Base-by-base conservation (phyloP, 495 filamentous ascomycete species). In the Trichoderma orchidacearum region DNA sequence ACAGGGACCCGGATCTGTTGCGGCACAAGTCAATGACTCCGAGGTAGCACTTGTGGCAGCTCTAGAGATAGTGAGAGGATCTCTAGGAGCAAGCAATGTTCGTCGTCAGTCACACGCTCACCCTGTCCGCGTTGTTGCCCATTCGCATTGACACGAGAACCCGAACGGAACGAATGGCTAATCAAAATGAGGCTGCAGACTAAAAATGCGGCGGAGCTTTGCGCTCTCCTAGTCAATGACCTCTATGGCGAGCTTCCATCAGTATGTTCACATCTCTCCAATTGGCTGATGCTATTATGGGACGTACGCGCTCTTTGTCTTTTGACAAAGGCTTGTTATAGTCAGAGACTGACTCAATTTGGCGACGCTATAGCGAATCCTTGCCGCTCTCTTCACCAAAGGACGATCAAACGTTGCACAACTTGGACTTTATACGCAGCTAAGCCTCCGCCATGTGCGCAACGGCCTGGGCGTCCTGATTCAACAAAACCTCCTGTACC, bases 161-260 rank as follows among this genome's bases (percentile, higher is more conserved):
- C 30, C 56, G 61, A 23, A 60, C 51, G 8, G 23, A 38, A 36
- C 31, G 3, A 38, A 27, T n/a, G 15, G 11, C 29, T 56, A 55
- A 59, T 64, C 23, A 64, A 36, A 18, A 54, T 35, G 21, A 55
- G 53, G 17, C 17, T 27, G 32, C 29, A 76, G 76, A 80, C 79
- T 56, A 69, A 77, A 75, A 74, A 86, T 62, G 74, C 79, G 41
- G 78, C 80, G 64, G 87, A 97, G 79, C 85, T 97, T 53, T 95
- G 89, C 72, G 75, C 82, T 70, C 82, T 96, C 63, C 79, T 96
- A n/a, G 82, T 96, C 48, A 80, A 89, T 58, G 89, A 96, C 63
- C 78, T 86, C 21, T 89, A 90, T 69, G 93, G 93, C 61, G 87
- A 95, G 64, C 78, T 98, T 28, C 86, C 88, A 53, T 87, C 88